These are phyloP conservation scores for Diaporthe citrichinensis DNA, from an alignment of 2,329 filamentous ascomycete genomes.

Conservation along the genomic window DNA sequence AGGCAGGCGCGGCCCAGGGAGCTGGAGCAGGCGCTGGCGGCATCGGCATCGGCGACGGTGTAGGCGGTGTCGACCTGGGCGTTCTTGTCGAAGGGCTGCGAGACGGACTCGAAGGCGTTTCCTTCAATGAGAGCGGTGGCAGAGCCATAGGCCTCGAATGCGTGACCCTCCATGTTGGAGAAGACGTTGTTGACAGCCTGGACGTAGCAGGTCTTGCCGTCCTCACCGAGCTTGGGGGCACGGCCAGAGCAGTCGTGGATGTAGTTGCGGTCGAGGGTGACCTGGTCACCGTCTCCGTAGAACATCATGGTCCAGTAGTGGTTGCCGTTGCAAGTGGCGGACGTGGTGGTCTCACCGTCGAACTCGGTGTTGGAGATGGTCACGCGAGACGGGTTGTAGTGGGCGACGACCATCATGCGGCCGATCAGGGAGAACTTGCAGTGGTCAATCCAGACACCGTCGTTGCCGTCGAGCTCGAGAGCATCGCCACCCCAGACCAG, in stretches of 20 bases:
- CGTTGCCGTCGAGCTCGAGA: conserved; percentile 63
- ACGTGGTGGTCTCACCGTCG: conserved; percentile 67
- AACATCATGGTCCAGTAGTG: conserved; percentile 74
- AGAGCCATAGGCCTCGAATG: conserved; percentile 65
- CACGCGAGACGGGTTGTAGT: conserved; percentile 66
- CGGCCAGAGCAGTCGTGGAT: conserved; percentile 71
- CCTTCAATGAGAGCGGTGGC: conserved; percentile 67
- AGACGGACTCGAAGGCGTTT: conserved; percentile 70
- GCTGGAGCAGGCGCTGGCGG: conserved; percentile 57
- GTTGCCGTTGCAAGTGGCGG: conserved; percentile 70
- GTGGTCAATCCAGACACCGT: conserved; percentile 64
- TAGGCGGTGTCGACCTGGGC: conserved; percentile 42
- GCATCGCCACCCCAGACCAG: conserved; percentile 67
- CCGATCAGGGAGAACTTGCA: conserved; percentile 70
- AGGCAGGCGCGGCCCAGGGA: conserved; percentile 65
- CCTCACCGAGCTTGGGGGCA: conserved; percentile 66
- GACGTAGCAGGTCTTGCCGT: conserved; percentile 64
- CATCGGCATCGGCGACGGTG: conserved; percentile 43
- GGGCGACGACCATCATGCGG: conserved; percentile 72
- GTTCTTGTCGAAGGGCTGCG: conserved; percentile 54
- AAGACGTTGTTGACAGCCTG: conserved; percentile 76
- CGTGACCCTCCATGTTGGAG: conserved; percentile 67
- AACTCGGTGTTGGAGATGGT: conserved; percentile 74
- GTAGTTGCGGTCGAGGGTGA: conserved; percentile 73
- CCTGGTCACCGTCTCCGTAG: conserved; percentile 65